phyloP scores from a whole-genome alignment of 2,329 filamentous ascomycete species.

The Immersiporthe knoxdaviesiana region DNA sequence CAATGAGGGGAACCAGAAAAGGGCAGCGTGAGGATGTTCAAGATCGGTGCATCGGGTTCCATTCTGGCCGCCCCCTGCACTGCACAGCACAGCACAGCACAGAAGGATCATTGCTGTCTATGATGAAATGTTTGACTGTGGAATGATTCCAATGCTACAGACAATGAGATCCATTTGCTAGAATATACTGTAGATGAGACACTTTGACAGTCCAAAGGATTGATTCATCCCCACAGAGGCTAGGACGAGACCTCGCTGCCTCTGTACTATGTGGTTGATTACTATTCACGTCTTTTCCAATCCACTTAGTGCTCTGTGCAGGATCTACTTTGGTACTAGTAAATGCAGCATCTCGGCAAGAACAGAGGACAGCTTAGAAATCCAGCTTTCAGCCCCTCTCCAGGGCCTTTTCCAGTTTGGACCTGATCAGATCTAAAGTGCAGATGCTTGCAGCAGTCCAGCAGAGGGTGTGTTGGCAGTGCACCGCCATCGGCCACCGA shows the following conservation, averaged over 20 bases:
- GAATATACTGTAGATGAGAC: background rate
- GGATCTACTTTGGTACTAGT: background rate
- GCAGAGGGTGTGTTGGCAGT: background rate
- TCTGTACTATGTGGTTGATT: background rate
- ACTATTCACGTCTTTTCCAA: background rate
- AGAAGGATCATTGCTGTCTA: background rate
- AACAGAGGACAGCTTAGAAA: background rate
- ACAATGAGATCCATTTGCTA: background rate
- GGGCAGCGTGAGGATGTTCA: background rate
- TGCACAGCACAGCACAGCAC: background rate
- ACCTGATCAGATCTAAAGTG: background rate
- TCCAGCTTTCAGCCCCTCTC: background rate
- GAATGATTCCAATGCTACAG: background rate
- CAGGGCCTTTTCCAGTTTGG: background rate
- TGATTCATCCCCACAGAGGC: no score
- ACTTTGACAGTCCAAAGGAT: background rate
- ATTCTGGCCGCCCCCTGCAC: background rate
- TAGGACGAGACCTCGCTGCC: no score
- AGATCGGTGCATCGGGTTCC: slow-evolving; percentile 15
- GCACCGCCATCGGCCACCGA: slow-evolving; percentile 2
- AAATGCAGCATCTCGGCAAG: background rate
- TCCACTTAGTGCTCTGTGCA: background rate
- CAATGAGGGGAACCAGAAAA: background rate
- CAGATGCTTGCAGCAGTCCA: background rate
- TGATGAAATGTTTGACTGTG: no score